phyloP scores from a whole-genome alignment of 495 filamentous ascomycete genomes.

The Glutinoglossum americanum region DNA sequence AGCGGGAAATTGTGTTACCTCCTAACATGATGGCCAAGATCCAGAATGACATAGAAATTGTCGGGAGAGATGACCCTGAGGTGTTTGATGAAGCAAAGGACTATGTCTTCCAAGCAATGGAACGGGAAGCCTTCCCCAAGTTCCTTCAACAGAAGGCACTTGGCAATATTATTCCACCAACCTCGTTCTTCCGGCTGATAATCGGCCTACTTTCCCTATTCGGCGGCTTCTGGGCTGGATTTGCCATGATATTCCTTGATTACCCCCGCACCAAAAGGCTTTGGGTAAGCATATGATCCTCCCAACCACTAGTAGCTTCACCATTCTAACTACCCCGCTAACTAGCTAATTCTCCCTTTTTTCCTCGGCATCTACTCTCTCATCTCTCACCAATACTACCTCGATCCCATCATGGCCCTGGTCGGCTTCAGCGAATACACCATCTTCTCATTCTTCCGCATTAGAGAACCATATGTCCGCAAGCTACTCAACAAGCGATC shows the following conservation, averaged over 20 bases:
- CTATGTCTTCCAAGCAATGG: constrained; percentile 99
- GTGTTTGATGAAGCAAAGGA: constrained; percentile 95
- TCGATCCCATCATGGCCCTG: constrained; percentile 84
- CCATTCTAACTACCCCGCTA: background rate
- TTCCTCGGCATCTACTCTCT: constrained; percentile 74
- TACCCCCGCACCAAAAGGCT: constrained; percentile 48
- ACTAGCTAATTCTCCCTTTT: constrained; percentile 79
- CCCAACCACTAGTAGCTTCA: constrained; percentile 9
- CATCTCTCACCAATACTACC: constrained; percentile 74
- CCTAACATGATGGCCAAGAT: constrained; percentile 66
- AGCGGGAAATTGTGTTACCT: constrained; percentile 85
- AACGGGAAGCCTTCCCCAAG: constrained; percentile 90
- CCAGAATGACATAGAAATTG: constrained; percentile 64
- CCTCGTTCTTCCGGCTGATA: constrained; percentile 59
- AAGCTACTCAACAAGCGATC: constrained; percentile 64
- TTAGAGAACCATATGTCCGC: constrained; percentile 76
- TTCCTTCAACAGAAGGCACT: constrained; percentile 88
- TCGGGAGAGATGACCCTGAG: constrained; percentile 82
- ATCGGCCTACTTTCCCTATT: constrained; percentile 76
- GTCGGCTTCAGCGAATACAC: constrained; percentile 84
- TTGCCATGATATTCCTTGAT: constrained; percentile 77
- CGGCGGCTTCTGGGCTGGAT: constrained; percentile 81
- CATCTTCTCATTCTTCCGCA: constrained; percentile 66
- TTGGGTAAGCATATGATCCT: constrained; percentile 44
- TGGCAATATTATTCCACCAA: constrained; percentile 81